Conservation (phyloP, 805 yeast genomes). For the Candida corydali region DNA sequence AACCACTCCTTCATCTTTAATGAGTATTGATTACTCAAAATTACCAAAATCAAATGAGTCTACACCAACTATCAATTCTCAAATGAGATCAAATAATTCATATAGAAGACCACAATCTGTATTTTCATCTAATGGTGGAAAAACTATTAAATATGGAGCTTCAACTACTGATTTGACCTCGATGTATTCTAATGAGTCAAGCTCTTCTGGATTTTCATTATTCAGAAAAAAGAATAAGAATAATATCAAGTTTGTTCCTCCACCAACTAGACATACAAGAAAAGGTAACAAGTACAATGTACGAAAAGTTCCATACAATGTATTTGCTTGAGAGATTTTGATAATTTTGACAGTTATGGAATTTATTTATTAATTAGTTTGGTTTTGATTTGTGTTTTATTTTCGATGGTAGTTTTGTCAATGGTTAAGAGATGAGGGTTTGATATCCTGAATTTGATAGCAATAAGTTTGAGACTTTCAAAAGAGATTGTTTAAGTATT, state of each 20-base stretch:
- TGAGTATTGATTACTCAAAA: background rate
- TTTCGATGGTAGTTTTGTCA: background rate
- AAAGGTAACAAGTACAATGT: slow-evolving; percentile 23
- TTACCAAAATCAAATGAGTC: slow-evolving; percentile 1
- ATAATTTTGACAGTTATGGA: background rate
- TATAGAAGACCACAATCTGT: slow-evolving; percentile 4
- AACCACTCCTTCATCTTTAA: background rate
- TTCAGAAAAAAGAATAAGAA: slow-evolving; percentile 10
- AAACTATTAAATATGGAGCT: slow-evolving; percentile 3
- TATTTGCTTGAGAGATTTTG: slow-evolving; percentile 9
- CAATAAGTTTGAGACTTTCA: background rate
- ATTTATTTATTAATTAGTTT: background rate
- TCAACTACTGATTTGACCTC: slow-evolving; percentile 11
- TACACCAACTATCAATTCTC: background rate
- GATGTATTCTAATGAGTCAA: slow-evolving; percentile 14
- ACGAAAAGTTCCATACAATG: slow-evolving; percentile 19
- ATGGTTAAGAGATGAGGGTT: background rate
- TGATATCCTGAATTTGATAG: too few relatives aligned
- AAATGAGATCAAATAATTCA: background rate
- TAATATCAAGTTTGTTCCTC: slow-evolving; percentile 6
- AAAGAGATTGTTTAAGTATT: background rate
- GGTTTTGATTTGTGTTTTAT: background rate
- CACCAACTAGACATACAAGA: slow-evolving; percentile 8
- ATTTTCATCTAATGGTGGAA: slow-evolving; percentile 3
- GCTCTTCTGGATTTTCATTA: slow-evolving; percentile 22